These are phyloP conservation scores for Trichoderma asperellum DNA, from an alignment of 2,329 filamentous ascomycete genomes.

Conservation along the genomic window DNA sequence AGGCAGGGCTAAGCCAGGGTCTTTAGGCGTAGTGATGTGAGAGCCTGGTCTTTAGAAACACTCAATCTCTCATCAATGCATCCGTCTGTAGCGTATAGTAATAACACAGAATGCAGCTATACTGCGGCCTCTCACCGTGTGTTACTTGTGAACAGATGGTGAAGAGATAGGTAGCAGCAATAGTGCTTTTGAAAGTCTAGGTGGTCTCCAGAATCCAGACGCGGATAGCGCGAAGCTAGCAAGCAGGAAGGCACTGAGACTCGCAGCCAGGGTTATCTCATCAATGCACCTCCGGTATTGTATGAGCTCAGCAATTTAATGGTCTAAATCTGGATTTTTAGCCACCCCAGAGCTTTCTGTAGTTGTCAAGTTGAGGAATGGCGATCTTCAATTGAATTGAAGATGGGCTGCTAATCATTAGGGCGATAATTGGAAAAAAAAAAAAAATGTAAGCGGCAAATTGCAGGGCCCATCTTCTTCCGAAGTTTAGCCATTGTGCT, in stretches of 20 bases:
- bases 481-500: slow-evolving; percentile 21
- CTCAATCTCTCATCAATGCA: not conserved
- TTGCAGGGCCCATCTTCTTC: not conserved
- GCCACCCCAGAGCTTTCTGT: not conserved
- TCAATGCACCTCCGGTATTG: not conserved
- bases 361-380: not conserved
- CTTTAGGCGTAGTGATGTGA: not conserved
- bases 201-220: not conserved
- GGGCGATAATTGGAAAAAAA: slow-evolving; percentile 7
- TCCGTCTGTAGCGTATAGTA: not conserved
- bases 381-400: not conserved
- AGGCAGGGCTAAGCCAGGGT: slow-evolving; percentile 1
- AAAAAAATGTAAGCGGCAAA: slow-evolving; percentile 15
- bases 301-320: not conserved
- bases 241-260: not conserved
- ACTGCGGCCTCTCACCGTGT: too few species aligned
- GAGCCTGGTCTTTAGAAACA: not conserved
- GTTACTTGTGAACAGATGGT: not conserved
- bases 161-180: not conserved
- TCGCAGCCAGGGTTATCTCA: not conserved
- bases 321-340: not conserved
- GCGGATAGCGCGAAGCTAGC: slow-evolving; percentile 5
- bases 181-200: not conserved
- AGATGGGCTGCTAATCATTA: not conserved
- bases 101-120: not conserved